Conservation (phyloP, 2,329 filamentous ascomycete species). For the Pseudogymnoascus sp. region DNA sequence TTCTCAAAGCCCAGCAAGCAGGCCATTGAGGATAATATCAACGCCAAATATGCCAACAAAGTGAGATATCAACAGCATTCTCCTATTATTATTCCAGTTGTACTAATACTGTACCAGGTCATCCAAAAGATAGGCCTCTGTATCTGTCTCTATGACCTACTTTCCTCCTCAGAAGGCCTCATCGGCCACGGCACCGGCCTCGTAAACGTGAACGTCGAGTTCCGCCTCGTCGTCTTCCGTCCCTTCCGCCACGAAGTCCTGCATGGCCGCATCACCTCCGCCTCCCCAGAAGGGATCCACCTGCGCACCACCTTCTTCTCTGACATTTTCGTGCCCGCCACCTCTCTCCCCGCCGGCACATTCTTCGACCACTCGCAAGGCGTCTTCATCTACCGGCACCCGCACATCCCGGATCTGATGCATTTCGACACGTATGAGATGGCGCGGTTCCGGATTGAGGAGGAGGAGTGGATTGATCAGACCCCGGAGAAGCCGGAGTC, state of each 20-base stretch:
- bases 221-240: constrained; percentile 85
- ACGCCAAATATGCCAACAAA: constrained; percentile 93
- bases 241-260: constrained; percentile 94
- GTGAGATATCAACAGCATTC: constrained; percentile 32
- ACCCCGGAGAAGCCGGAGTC: constrained; percentile 48
- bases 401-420: constrained; percentile 55
- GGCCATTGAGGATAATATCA: constrained; percentile 93
- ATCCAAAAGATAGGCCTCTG: constrained; percentile 93
- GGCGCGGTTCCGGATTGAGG: constrained; percentile 76
- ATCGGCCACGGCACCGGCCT: constrained; percentile 89
- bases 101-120: constrained; percentile 38
- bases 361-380: constrained; percentile 53
- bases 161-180: constrained; percentile 82
- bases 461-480: constrained; percentile 88
- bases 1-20: constrained; percentile 75
- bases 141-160: constrained; percentile 84
- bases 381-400: constrained; percentile 13
- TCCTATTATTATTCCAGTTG: neutral
- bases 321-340: constrained; percentile 73
- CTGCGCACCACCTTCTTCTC: constrained; percentile 88
- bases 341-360: constrained; percentile 65
- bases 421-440: constrained; percentile 88
- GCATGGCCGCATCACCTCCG: constrained; percentile 70
- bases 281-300: constrained; percentile 62
- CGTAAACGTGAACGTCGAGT: constrained; percentile 94